A percentile compares a stretch with the other conserved stretches of the same genome.
Evolutionary conservation across 2,329 filamentous ascomycete species (phyloP).

Genomic region (Knufia fluminis): DNA sequence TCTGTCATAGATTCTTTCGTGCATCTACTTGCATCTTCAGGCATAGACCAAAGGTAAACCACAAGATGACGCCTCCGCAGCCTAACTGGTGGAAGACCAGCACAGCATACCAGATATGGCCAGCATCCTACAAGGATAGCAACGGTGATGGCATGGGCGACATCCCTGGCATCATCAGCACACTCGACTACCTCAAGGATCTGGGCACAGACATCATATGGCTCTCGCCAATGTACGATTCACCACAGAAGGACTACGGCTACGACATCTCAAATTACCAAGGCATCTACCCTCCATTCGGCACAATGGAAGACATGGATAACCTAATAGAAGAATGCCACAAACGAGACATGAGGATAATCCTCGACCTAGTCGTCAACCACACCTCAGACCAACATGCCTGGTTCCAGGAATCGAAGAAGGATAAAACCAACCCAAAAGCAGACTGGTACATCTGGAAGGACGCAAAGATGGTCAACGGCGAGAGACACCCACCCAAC

Average conservation of each 20-base stretch:
- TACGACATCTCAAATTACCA: slow-evolving; percentile 63
- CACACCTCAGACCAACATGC: slow-evolving; percentile 56
- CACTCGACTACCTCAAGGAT: slow-evolving; percentile 27
- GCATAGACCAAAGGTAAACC: neutral
- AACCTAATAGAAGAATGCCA: slow-evolving; percentile 51
- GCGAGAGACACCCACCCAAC: slow-evolving; percentile 50
- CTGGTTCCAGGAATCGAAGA: slow-evolving; percentile 49
- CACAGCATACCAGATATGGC: slow-evolving; percentile 23
- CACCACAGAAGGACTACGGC: slow-evolving; percentile 57
- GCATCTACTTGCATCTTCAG: neutral
- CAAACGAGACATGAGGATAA: slow-evolving; percentile 56
- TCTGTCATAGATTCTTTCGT: neutral
- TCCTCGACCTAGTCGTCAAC: slow-evolving; percentile 69
- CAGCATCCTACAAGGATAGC: slow-evolving; percentile 29
- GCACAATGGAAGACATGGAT: slow-evolving; percentile 58
- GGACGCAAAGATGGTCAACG: slow-evolving; percentile 46
- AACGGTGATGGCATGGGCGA: slow-evolving; percentile 30
- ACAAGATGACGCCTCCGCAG: neutral
- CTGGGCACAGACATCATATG: slow-evolving; percentile 27
- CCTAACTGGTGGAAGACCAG: slow-evolving; percentile 10
- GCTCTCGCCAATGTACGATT: slow-evolving; percentile 51
- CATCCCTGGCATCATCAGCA: slow-evolving; percentile 26
- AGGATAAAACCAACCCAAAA: slow-evolving; percentile 35
- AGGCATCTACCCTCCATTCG: slow-evolving; percentile 55
- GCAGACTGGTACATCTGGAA: slow-evolving; percentile 61